phyloP scores from a whole-genome alignment of 371 early-diverging fungal species.

The Lichtheimia hyalospora region DNA sequence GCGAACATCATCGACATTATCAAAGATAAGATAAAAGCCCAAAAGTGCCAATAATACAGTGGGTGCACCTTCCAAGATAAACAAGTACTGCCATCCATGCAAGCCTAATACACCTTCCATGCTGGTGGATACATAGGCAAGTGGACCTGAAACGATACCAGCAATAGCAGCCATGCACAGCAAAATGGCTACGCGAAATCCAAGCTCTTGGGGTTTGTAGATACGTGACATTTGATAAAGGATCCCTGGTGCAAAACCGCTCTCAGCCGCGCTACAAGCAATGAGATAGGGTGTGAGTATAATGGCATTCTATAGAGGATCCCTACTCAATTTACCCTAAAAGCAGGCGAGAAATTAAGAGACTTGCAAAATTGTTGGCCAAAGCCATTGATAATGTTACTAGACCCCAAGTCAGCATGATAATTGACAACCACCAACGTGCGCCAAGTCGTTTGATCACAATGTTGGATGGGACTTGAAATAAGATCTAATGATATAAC shows the following conservation, averaged over 20 bases:
- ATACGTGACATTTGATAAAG: conserved; percentile 24
- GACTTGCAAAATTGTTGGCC: conserved; percentile 25
- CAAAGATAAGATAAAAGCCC: conserved; percentile 29
- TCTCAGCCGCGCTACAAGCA: conserved; percentile 17
- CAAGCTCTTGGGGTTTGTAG: conserved; percentile 27
- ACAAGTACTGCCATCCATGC: conserved; percentile 45
- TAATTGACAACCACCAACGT: conserved; percentile 38
- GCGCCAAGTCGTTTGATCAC: conserved; percentile 35
- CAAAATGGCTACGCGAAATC: conserved; percentile 17
- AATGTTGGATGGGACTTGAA: conserved; percentile 46
- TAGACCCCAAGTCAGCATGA: conserved; percentile 45
- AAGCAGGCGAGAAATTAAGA: conserved; percentile 20
- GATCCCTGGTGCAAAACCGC: conserved; percentile 27
- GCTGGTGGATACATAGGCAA: conserved; percentile 26
- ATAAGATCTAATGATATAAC: conserved; percentile 31
- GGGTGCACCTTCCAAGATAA: conserved; percentile 36
- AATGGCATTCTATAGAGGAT: not conserved
- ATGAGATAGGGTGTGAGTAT: not conserved
- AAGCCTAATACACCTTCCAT: conserved; percentile 28
- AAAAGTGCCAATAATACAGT: conserved; percentile 28
- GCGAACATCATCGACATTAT: conserved; percentile 20
- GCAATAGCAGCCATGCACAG: conserved; percentile 17
- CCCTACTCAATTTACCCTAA: conserved; percentile 19
- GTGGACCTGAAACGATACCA: conserved; percentile 18
- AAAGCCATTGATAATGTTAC: conserved; percentile 21